Evolutionary conservation across 2,329 filamentous ascomycete species (phyloP).

Genomic region (Cryphonectria carpinicola): DNA sequence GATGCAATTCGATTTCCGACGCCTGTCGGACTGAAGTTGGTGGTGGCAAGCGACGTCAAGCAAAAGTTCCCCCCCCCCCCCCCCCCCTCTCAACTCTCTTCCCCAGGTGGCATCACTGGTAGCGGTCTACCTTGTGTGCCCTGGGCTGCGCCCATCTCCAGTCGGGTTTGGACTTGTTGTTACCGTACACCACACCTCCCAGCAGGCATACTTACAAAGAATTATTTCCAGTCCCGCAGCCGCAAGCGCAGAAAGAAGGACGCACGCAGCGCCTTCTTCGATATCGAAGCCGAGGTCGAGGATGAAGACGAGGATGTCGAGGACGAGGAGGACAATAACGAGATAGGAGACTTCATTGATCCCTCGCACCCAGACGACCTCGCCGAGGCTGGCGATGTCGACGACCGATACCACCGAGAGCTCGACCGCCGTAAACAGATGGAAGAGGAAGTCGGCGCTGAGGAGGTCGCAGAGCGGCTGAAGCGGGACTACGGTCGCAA

Average conservation of each 20-base stretch:
- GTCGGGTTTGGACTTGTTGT: background rate
- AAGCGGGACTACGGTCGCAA: slow-evolving; percentile 86
- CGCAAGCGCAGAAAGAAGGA: slow-evolving; percentile 77
- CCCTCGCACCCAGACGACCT: slow-evolving; percentile 91
- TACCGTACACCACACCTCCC: background rate
- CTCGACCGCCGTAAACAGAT: slow-evolving; percentile 90
- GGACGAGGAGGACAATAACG: slow-evolving; percentile 86
- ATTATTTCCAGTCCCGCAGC: slow-evolving; percentile 59
- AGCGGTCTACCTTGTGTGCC: background rate
- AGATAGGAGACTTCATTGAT: slow-evolving; percentile 81
- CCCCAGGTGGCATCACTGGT: background rate
- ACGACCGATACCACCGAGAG: slow-evolving; percentile 89
- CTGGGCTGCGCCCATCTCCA: background rate
- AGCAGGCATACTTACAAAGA: background rate
- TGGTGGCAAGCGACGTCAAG: no score
- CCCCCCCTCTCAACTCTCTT: no score
- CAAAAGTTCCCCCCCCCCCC: no score
- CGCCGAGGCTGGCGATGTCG: slow-evolving; percentile 76
- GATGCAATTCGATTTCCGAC: no score
- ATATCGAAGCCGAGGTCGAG: slow-evolving; percentile 97
- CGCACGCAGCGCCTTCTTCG: slow-evolving; percentile 84
- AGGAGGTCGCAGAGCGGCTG: slow-evolving; percentile 86
- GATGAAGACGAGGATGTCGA: slow-evolving; percentile 89
- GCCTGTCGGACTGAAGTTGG: no score
- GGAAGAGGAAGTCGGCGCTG: slow-evolving; percentile 85